phyloP scores from a whole-genome alignment of 2,329 filamentous ascomycete genomes.

The Tolypocladium sp. region DNA sequence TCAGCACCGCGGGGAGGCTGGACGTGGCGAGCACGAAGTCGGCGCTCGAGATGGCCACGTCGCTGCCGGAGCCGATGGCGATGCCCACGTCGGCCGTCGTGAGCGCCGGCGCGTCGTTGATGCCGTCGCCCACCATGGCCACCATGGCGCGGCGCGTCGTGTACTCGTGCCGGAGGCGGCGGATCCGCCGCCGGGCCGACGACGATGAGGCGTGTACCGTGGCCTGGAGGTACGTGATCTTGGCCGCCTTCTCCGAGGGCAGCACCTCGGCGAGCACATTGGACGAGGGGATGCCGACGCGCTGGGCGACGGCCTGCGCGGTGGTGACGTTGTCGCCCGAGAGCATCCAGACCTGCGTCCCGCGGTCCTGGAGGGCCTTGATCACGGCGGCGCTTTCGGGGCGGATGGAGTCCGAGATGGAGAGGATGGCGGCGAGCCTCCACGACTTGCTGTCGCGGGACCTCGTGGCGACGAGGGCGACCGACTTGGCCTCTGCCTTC shows the following conservation, averaged over 20 bases:
- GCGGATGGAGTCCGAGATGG: constrained; percentile 74
- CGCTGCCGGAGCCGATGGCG: constrained; percentile 73
- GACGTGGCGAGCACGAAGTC: constrained; percentile 75
- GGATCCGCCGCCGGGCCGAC: not conserved
- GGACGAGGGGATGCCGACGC: constrained; percentile 60
- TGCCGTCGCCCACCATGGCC: constrained; percentile 83
- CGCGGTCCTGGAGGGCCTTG: constrained; percentile 50
- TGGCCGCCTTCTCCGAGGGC: constrained; percentile 70
- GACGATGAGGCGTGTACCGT: constrained; percentile 29
- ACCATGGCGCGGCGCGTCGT: constrained; percentile 41
- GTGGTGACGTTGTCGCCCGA: constrained; percentile 87
- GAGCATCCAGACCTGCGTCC: constrained; percentile 80
- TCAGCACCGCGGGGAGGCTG: constrained; percentile 59
- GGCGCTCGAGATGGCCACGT: constrained; percentile 73
- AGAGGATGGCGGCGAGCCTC: constrained; percentile 55
- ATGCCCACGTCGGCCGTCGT: constrained; percentile 75
- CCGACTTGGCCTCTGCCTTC: constrained; percentile 55
- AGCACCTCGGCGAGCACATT: constrained; percentile 85
- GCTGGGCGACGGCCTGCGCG: constrained; percentile 65
- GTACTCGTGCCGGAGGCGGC: constrained; percentile 10
- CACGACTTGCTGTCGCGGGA: constrained; percentile 20
- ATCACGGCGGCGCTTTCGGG: constrained; percentile 61
- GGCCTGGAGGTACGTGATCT: constrained; percentile 55
- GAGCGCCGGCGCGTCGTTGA: constrained; percentile 81
- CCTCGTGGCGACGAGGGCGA: constrained; percentile 48